These are phyloP conservation scores for Rubroboletus pulcherrimus DNA, from an alignment of 768 basidiomycete genomes.

Conservation along the genomic window DNA sequence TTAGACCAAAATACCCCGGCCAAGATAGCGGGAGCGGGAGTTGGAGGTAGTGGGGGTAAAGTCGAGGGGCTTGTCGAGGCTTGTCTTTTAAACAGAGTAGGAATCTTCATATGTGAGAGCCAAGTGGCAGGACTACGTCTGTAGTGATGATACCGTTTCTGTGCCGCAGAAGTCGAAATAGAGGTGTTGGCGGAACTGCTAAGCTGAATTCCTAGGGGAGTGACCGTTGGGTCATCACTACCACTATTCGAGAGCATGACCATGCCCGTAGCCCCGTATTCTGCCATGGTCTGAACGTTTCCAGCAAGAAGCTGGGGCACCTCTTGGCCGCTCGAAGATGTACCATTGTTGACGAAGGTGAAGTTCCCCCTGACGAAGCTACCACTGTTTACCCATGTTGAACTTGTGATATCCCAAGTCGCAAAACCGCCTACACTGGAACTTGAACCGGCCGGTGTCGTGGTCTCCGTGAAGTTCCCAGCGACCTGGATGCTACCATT, in stretches of 20 bases:
- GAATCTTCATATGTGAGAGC: constrained; percentile 46
- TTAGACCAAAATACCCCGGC: constrained; percentile 92
- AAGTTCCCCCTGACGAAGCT: constrained; percentile 73
- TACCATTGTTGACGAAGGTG: constrained; percentile 65
- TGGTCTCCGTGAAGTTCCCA: constrained; percentile 68
- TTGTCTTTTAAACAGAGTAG: constrained; percentile 49
- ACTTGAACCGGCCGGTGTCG: constrained; percentile 35
- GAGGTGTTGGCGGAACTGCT: constrained; percentile 35
- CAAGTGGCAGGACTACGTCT: constrained; percentile 40
- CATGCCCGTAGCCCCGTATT: constrained; percentile 75
- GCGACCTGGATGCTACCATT: constrained; percentile 56
- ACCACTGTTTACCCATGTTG: constrained; percentile 68
- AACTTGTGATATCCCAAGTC: constrained; percentile 58
- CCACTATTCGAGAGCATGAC: constrained; percentile 74
- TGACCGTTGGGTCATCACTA: constrained; percentile 48
- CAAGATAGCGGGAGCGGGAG: constrained; percentile 76
- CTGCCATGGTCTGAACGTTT: constrained; percentile 49
- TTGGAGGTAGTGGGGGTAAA: constrained; percentile 53
- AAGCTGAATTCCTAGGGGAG: constrained; percentile 59
- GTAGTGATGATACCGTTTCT: constrained; percentile 38
- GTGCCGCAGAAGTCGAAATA: constrained; percentile 29
- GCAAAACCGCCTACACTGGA: constrained; percentile 60
- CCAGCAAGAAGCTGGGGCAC: constrained; percentile 66
- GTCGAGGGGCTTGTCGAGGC: constrained; percentile 40
- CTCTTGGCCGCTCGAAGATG: constrained; percentile 39